Conservation (phyloP, 495 filamentous ascomycete species). For the Amphirosellinia nigrospora region DNA sequence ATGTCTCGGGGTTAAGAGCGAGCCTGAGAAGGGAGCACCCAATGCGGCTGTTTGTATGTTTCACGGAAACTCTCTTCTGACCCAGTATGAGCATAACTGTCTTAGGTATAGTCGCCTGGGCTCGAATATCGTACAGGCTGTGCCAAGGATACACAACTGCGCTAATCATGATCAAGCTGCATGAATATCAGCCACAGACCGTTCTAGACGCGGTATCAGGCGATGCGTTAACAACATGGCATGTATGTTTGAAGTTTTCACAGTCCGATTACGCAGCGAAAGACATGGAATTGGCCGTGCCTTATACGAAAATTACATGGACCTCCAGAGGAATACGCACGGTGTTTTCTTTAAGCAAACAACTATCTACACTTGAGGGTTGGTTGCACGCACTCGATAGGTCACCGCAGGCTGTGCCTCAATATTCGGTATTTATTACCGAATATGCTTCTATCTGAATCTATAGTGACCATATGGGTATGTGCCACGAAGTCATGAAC, state of each 20-base stretch:
- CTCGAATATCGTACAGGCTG: not conserved
- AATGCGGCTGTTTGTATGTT: not conserved
- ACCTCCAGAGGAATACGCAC: not conserved
- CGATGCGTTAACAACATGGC: not conserved
- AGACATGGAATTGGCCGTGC: not conserved
- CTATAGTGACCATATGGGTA: too few relatives aligned
- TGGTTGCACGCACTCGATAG: too few relatives aligned
- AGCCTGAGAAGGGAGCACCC: not conserved
- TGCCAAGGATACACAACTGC: conserved; percentile 8
- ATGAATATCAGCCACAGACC: conserved; percentile 14
- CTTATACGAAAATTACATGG: not conserved
- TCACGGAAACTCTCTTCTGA: not conserved
- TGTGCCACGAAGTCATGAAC: too few relatives aligned
- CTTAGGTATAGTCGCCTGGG: not conserved
- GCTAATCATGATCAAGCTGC: not conserved
- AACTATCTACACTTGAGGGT: too few relatives aligned
- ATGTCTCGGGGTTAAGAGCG: not conserved
- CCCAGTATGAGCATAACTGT: not conserved
- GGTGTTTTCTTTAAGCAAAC: not conserved
- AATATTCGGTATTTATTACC: too few relatives aligned
- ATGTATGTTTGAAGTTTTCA: not conserved
- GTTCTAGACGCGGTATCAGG: conserved; percentile 18
- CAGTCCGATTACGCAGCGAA: not conserved
- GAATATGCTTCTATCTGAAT: too few relatives aligned
- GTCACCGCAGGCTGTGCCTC: too few relatives aligned